Evolutionary conservation across 768 basidiomycete species (phyloP), one percentile per base, ranked within the genome.

Genomic region (Suillus clintonianus): DNA sequence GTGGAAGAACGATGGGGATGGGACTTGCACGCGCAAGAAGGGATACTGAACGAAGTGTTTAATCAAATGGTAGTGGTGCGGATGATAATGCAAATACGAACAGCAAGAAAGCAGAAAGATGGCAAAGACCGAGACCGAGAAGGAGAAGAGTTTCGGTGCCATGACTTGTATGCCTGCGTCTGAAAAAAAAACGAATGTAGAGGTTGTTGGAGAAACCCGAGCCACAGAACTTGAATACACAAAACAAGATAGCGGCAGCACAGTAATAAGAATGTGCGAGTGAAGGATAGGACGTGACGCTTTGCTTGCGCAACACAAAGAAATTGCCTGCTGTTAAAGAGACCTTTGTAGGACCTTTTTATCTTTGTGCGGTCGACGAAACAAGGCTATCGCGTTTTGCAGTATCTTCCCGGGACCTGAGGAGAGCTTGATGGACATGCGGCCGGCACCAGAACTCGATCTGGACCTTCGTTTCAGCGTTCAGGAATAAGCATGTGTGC

Each of bases 1-100:
- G 63, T 17, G 64, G 66, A 15, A 65, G 43, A 13, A 50, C 22
- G 59, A 65, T 42, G 1, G 66, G 66, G 22, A 67, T 11, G n/a
- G 66, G 47, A 30, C 42, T 59, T 53, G 62, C 60, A 32, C 37
- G n/a, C 6, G 47, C 61, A 57, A 65, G 45, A n/a, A 65, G 36
- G 30, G 39, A 55, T 41, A 60, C 64, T 67, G 6, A 19, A 55
- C 13, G 11, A 63, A 17, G 30, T 6, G n/a, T 59, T 64, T 22
- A 32, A 17, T 62, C 11, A 15, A 54, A 11, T 30, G 22, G 39
- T 15, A 36, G 32, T 7, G 17, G 19, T 24, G 17, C 24, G n/a
- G 24, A 58, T 37, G 45, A 37, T 37, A 48, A 57, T 57, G 19
- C 24, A 41, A 15, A 41, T 17, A 62, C 66, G 19, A 37, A 67